Conservation (phyloP, 768 basidiomycete genomes). For the Krasilnikovozyma curviuscula region DNA sequence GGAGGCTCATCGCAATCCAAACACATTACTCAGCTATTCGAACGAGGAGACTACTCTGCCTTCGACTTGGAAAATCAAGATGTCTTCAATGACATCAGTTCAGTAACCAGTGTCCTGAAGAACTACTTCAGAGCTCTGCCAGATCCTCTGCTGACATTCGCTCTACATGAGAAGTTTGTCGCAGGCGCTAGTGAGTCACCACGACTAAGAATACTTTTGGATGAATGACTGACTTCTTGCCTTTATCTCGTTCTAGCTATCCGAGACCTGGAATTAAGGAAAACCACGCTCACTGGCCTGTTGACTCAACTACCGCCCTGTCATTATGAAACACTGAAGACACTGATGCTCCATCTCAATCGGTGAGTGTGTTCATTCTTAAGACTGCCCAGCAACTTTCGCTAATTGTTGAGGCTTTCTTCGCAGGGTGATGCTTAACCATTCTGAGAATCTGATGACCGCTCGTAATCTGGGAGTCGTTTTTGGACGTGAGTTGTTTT, state of each 20-base stretch:
- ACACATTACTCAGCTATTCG: constrained; percentile 81
- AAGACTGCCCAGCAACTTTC: neutral
- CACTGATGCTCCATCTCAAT: constrained; percentile 71
- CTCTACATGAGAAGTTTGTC: constrained; percentile 79
- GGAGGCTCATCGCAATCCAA: constrained; percentile 85
- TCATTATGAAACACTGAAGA: constrained; percentile 66
- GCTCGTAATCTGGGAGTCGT: constrained; percentile 90
- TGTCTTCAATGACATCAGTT: constrained; percentile 88
- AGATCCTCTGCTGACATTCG: constrained; percentile 71
- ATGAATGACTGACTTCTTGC: neutral
- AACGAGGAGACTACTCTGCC: constrained; percentile 67
- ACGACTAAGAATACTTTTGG: neutral
- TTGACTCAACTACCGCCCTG: constrained; percentile 61
- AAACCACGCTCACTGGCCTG: constrained; percentile 42
- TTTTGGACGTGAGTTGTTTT: constrained; percentile 79
- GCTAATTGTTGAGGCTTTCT: neutral
- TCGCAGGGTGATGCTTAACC: constrained; percentile 41
- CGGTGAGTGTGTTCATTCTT: constrained; percentile 35
- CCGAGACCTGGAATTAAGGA: constrained; percentile 43
- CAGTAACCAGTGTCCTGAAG: constrained; percentile 89
- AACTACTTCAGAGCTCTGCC: constrained; percentile 88
- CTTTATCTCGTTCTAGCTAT: constrained; percentile 23
- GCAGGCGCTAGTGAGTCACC: constrained; percentile 38
- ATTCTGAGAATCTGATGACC: constrained; percentile 73
- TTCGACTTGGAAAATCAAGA: constrained; percentile 62